Percentiles rank a stretch among this genome's conserved stretches.
Evolutionary conservation across 164 flowering plant genomes (phyloP).

Genomic region (Magnolia officinalis): DNA sequence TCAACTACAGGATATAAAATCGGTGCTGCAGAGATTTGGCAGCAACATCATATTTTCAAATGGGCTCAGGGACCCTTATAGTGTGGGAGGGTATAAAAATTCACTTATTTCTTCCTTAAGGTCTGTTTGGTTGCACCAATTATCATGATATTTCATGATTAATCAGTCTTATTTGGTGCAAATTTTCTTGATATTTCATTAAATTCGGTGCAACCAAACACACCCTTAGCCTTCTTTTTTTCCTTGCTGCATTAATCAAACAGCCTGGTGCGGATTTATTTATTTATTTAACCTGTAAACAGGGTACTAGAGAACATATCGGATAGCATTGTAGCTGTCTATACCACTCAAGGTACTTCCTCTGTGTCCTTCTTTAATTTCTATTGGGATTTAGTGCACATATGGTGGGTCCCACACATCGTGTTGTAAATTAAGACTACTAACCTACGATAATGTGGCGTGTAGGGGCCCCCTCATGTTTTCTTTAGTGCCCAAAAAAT

Average conservation of each 20-base stretch:
- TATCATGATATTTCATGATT: no score
- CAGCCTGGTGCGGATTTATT: no score
- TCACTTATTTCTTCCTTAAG: no score
- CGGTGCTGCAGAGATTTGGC: constrained; percentile 44
- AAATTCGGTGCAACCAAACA: no score
- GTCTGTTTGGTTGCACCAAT: no score
- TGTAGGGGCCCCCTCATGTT: not conserved
- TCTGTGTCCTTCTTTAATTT: no score
- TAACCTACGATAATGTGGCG: not conserved
- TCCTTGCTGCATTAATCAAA: not conserved
- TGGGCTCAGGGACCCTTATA: constrained; percentile 70
- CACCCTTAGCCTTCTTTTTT: not conserved
- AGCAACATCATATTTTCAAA: constrained; percentile 85
- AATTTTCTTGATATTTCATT: no score
- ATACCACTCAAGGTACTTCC: constrained; percentile 34
- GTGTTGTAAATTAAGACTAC: not conserved
- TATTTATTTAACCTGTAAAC: not conserved
- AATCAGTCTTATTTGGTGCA: no score
- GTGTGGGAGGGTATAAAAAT: constrained; percentile 58
- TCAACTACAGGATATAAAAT: constrained; percentile 44
- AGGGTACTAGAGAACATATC: constrained; percentile 54
- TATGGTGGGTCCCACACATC: no score
- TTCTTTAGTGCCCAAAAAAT: no score
- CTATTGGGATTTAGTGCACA: no score
- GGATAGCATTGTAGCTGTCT: constrained; percentile 41